A percentile compares a stretch with the other conserved stretches of the same genome.
Conservation (phyloP, 2,329 filamentous ascomycete species). For the Pseudogymnoascus sp. region DNA sequence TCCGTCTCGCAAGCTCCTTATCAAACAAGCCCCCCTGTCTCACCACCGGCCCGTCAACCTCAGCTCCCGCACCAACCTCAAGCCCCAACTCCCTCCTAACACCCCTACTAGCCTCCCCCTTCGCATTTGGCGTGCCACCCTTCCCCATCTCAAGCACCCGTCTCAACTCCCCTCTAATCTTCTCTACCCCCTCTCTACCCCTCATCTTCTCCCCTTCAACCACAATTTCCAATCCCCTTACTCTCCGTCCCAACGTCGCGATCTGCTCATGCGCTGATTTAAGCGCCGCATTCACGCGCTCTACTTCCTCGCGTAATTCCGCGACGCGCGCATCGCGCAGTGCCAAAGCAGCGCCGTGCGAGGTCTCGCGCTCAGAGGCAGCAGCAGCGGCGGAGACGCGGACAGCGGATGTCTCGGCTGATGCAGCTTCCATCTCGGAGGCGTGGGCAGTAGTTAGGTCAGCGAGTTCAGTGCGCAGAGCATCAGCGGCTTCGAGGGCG, state of each 20-base stretch:
- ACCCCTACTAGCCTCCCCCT: not conserved
- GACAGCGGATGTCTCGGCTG: constrained; percentile 10
- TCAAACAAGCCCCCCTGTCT: constrained; percentile 21
- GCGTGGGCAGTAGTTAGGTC: constrained; percentile 27
- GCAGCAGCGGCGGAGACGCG: constrained; percentile 10
- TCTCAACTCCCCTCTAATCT: constrained; percentile 46
- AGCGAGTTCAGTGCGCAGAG: constrained; percentile 31
- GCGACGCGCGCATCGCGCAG: constrained; percentile 42
- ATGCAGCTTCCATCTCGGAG: constrained; percentile 22
- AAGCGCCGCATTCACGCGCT: constrained; percentile 39
- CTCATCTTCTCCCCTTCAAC: constrained; percentile 42
- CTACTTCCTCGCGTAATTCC: constrained; percentile 43
- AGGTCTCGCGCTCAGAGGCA: constrained; percentile 15
- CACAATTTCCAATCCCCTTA: constrained; percentile 35
- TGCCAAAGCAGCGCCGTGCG: constrained; percentile 41
- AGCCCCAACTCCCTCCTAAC: not conserved
- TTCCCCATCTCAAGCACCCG: constrained; percentile 40
- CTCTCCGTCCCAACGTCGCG: constrained; percentile 39
- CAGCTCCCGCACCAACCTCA: not conserved
- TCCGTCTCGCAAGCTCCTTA: constrained; percentile 12
- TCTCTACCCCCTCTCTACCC: constrained; percentile 40
- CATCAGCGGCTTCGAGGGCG: constrained; percentile 33
- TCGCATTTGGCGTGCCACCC: constrained; percentile 19
- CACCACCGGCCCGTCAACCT: constrained; percentile 12
- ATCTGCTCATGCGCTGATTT: constrained; percentile 41